phyloP scores from a whole-genome alignment of 176 grass and related monocot species.

The Hordeum marinum region DNA sequence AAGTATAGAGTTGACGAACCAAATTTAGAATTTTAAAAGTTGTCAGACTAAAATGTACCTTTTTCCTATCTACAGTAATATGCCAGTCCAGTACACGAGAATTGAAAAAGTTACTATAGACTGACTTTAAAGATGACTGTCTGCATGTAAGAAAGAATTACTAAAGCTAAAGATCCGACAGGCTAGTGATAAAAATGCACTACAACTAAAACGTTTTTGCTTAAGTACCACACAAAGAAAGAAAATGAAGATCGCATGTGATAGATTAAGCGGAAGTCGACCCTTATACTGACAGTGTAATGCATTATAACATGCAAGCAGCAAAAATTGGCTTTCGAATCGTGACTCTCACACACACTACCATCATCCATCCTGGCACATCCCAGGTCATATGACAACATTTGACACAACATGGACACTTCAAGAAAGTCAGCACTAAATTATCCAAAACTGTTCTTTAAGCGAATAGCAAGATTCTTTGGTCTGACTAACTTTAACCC shows the following conservation, averaged over 20 bases:
- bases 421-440: neutral
- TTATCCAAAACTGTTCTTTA: neutral
- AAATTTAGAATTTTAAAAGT: neutral
- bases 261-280: neutral
- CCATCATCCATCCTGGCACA: constrained; percentile 15
- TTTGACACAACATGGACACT: neutral
- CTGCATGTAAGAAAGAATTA: neutral
- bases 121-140: neutral
- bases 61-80: neutral
- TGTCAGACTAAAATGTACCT: neutral
- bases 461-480: neutral
- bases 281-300: neutral
- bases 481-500: neutral
- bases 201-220: neutral
- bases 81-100: neutral
- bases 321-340: neutral
- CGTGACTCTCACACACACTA: neutral
- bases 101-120: neutral
- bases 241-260: neutral
- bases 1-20: neutral
- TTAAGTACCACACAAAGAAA: neutral
- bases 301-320: neutral
- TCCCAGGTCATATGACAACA: neutral
- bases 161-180: neutral
- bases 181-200: neutral